Evolutionary conservation across 257 asterid genomes (phyloP).

Genomic region (Thymus quinquecostatus): DNA sequence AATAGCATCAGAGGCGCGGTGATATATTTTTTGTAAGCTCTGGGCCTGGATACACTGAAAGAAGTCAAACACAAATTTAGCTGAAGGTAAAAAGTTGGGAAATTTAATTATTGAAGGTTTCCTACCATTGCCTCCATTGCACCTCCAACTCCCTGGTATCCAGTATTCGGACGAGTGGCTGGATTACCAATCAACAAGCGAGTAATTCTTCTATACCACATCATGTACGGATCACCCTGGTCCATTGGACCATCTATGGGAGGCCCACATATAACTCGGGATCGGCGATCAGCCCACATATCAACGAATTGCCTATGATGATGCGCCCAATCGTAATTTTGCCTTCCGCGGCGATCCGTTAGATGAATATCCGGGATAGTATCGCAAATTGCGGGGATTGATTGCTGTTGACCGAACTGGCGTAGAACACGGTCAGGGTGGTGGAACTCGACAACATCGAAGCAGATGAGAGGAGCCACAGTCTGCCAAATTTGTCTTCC

Average conservation of each 20-base stretch:
- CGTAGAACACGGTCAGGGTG: conserved; percentile 79
- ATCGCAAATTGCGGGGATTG: conserved; percentile 63
- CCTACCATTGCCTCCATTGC: conserved; percentile 66
- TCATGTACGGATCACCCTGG: conserved; percentile 67
- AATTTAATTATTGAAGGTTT: not conserved
- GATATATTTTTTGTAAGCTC: conserved; percentile 72
- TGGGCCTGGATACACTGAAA: conserved; percentile 55
- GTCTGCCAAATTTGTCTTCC: conserved; percentile 73
- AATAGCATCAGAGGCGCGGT: conserved; percentile 64
- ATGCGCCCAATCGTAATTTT: conserved; percentile 82
- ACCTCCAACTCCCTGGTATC: conserved; percentile 67
- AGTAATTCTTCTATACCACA: conserved; percentile 69
- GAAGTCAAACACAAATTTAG: conserved; percentile 1
- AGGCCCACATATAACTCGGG: conserved; percentile 48
- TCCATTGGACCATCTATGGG: conserved; percentile 54
- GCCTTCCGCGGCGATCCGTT: conserved; percentile 82
- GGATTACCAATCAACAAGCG: conserved; percentile 79
- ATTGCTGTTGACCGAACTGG: conserved; percentile 72
- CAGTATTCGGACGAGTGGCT: conserved; percentile 57
- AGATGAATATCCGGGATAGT: conserved; percentile 70
- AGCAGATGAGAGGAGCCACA: conserved; percentile 75
- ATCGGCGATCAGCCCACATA: conserved; percentile 65
- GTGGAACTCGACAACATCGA: conserved; percentile 78
- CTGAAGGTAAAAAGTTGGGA: not conserved
- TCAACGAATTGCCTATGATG: conserved; percentile 71